Evolutionary conservation across 148 eudicot genomes (phyloP).

Genomic region (Silene latifolia): DNA sequence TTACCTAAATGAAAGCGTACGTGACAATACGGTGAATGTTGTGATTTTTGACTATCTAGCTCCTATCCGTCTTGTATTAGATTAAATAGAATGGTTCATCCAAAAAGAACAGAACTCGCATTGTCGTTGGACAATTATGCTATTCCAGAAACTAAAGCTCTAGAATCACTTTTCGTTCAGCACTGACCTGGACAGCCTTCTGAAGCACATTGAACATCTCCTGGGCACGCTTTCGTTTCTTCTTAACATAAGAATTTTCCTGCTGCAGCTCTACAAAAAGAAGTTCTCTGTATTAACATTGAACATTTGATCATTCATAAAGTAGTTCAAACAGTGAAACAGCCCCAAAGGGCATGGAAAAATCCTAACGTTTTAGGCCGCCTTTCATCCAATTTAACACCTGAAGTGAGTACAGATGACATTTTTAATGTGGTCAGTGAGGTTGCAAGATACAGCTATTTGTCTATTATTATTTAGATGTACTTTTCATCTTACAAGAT

Average conservation of each 20-base stretch:
- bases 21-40: no score
- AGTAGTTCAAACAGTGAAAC: background rate
- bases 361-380: background rate
- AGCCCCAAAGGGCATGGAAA: background rate
- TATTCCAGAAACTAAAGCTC: background rate
- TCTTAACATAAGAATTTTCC: conserved; percentile 18
- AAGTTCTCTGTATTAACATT: background rate
- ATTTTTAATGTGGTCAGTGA: background rate
- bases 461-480: no score
- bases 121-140: background rate
- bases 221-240: conserved; percentile 15
- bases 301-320: background rate
- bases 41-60: background rate
- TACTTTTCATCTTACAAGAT: no score
- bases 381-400: background rate
- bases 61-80: background rate
- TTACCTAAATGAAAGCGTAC: no score
- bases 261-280: conserved; percentile 20
- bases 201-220: conserved; percentile 21
- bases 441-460: no score
- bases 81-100: no score
- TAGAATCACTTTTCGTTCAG: background rate
- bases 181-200: conserved; percentile 19
- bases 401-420: background rate
- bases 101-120: background rate